These are phyloP conservation scores for Emmonsia crescens DNA, from an alignment of 2,329 filamentous ascomycete species.

Conservation along the genomic window DNA sequence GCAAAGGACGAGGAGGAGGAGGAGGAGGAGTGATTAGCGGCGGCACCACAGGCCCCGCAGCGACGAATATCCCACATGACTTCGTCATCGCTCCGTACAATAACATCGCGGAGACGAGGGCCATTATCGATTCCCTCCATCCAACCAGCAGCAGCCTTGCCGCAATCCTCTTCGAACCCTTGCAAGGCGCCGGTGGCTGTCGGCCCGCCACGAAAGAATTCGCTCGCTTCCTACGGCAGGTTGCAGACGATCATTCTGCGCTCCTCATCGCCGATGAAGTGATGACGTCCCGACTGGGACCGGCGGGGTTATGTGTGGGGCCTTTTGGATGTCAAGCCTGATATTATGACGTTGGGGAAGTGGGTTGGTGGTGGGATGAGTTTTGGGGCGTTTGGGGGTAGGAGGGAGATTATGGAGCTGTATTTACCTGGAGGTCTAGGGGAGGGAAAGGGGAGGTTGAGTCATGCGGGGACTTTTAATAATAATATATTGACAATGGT, in stretches of 20 bases:
- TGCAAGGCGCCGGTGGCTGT: constrained; percentile 54
- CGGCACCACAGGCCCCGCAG: constrained; percentile 12
- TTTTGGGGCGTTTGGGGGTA: constrained; percentile 57
- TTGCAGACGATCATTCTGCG: constrained; percentile 40
- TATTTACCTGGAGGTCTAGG: constrained; percentile 37
- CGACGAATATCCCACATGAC: constrained; percentile 42
- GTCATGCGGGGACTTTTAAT: constrained; percentile 56
- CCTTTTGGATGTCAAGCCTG: constrained; percentile 40
- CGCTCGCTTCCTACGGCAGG: constrained; percentile 39
- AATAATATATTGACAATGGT: constrained; percentile 55
- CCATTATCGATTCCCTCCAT: constrained; percentile 30
- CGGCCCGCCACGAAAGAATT: constrained; percentile 44
- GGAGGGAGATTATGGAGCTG: constrained; percentile 46
- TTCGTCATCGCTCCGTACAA: constrained; percentile 55
- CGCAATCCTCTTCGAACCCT: constrained; percentile 54
- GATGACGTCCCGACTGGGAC: constrained; percentile 52
- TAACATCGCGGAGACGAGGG: constrained; percentile 38
- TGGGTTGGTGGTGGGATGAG: constrained; percentile 56
- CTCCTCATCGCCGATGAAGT: constrained; percentile 62
- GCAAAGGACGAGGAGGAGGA: not conserved
- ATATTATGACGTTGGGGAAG: constrained; percentile 56
- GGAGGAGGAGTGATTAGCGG: constrained; percentile 13
- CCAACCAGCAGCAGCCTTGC: constrained; percentile 39
- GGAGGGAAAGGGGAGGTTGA: constrained; percentile 27
- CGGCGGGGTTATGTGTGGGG: constrained; percentile 37